Percentiles rank a stretch among this genome's conserved stretches.
Evolutionary conservation across 441 rosid genomes (phyloP).

Genomic region (Dalechampia spathulata): DNA sequence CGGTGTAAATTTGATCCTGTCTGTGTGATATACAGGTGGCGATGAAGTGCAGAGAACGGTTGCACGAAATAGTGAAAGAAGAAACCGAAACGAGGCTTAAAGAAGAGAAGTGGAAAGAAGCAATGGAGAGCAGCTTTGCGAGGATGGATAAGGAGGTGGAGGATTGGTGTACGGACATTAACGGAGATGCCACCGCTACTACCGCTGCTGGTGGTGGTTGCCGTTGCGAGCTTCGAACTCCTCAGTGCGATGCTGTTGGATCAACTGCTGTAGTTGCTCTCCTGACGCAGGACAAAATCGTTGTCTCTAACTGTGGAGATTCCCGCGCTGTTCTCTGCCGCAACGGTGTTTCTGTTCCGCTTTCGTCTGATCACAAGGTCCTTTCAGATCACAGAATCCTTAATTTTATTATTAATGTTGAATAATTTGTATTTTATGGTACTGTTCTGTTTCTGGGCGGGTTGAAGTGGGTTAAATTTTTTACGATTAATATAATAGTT

Average conservation of each 20-base stretch:
- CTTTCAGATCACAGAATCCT: no score
- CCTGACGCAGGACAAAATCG: constrained; percentile 55
- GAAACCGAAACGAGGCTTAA: constrained; percentile 28
- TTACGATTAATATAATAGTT: no score
- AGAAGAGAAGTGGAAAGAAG: background rate
- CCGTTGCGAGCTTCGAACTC: constrained; percentile 73
- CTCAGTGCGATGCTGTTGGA: constrained; percentile 89
- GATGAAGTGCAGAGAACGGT: constrained; percentile 61
- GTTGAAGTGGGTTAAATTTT: no score
- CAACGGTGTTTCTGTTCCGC: constrained; percentile 60
- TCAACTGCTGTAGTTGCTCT: constrained; percentile 84
- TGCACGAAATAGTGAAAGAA: constrained; percentile 60
- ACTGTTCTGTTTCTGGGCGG: background rate
- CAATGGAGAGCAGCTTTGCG: no score
- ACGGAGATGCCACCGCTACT: no score
- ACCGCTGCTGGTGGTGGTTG: no score
- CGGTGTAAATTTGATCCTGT: no score
- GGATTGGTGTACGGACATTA: no score
- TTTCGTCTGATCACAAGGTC: constrained; percentile 90
- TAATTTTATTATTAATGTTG: no score
- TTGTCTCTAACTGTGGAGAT: constrained; percentile 86
- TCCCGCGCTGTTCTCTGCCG: constrained; percentile 91
- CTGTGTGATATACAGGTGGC: constrained; percentile 86
- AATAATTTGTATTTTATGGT: no score
- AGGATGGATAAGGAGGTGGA: no score